Base-by-base conservation (phyloP, 177 flowering plant species). In the Vitis hybrid region DNA sequence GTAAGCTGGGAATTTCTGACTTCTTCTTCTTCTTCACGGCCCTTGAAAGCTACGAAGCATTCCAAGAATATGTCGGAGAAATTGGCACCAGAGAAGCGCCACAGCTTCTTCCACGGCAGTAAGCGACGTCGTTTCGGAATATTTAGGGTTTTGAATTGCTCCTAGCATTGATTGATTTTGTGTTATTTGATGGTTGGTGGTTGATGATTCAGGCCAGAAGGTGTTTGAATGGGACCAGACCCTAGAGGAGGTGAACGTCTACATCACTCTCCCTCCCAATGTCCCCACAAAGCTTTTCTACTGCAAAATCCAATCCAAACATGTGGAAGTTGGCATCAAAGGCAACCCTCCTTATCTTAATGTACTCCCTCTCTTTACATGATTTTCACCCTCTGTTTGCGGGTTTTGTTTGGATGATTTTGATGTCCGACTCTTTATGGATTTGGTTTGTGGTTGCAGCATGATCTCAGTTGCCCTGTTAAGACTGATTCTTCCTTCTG, bases 191-290 rank as follows among this genome's bases (percentile, higher is more conserved):
- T 40, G 45, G 5, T 15, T 69, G 51, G 8, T 54, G 5, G 64
- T 34, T 64, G 66, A 70, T 65, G 40, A 65, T 78, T 67, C 77
- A 93, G 99, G 85, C 69, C 89, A 91, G 80, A 84, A 87, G 80
- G 93, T 94, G 19, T 93, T 91, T 45, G 98, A 94, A 59, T 94
- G 97, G 98, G 98, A 94, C 78, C 97, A 94, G 70, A 94, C 97
- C 17, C 83, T 94, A 8, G 98, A 94, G 14, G 98, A 94, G 75
- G 91, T 91, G 45, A 91, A 94, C 66, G 82, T 91, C 12, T 93
- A 92, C 85, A 88, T 94, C 17, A 75, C 80, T 21, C 82, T 92
- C 19, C 97, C 97, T 1, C 89, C 89, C 7, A 85, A 88, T 73
- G 95, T 90, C 74, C 84, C 83, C n/a, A 56, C 86, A 9, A 91